phyloP scores from a whole-genome alignment of 2,329 filamentous ascomycete species.

The Colletotrichum abscissum region DNA sequence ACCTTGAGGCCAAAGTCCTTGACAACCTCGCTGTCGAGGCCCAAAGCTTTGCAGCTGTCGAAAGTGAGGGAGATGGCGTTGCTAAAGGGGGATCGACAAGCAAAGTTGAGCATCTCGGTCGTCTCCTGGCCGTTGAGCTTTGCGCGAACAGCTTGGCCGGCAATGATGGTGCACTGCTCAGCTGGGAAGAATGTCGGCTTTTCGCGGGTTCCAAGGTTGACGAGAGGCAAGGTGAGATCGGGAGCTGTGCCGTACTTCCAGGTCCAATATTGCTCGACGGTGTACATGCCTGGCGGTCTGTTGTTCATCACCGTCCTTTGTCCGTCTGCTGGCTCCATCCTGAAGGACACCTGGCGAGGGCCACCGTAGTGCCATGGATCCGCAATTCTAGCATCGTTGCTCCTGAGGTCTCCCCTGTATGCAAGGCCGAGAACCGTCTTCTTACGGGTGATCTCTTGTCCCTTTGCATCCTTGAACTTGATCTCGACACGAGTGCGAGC shows the following conservation, averaged over 20 bases:
- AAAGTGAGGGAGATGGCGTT: constrained; percentile 76
- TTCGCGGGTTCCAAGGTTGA: constrained; percentile 72
- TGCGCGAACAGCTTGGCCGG: constrained; percentile 72
- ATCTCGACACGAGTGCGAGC: constrained; percentile 52
- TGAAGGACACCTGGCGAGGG: constrained; percentile 46
- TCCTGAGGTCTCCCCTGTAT: constrained; percentile 1
- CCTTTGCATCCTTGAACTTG: constrained; percentile 41
- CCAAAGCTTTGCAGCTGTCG: constrained; percentile 67
- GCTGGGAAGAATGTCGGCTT: constrained; percentile 74
- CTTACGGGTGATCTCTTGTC: constrained; percentile 31
- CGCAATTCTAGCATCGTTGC: constrained; percentile 1
- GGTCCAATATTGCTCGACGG: constrained; percentile 57
- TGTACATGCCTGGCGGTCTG: constrained; percentile 39
- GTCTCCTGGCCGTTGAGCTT: constrained; percentile 73
- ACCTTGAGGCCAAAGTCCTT: constrained; percentile 72
- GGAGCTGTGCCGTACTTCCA: constrained; percentile 41
- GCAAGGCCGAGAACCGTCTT: constrained; percentile 44
- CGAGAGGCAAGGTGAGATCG: constrained; percentile 58
- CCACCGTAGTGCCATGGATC: constrained; percentile 32
- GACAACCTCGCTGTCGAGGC: constrained; percentile 57
- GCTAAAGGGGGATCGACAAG: constrained; percentile 72
- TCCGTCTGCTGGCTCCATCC: constrained; percentile 37
- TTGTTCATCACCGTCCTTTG: constrained; percentile 37
- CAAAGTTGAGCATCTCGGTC: constrained; percentile 76
- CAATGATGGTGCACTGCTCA: constrained; percentile 72